Evolutionary conservation across 768 basidiomycete genomes (phyloP), one percentile per base, ranked within the genome.

Genomic region (Tephrocybe sp.): DNA sequence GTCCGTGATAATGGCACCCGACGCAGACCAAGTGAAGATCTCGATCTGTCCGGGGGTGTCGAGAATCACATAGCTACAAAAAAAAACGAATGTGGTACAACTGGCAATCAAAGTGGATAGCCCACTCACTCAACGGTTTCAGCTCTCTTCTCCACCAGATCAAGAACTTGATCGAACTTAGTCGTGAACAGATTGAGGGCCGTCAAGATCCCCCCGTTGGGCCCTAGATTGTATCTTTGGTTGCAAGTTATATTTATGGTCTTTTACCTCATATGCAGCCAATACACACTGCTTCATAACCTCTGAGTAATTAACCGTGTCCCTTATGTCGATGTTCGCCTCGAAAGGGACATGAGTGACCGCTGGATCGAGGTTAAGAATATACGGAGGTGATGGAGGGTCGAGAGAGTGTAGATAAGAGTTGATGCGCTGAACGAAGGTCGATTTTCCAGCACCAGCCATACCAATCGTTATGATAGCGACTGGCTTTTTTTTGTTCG

Each of bases 21-120:
- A 98, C 1, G 97, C 97, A 0, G 95, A 98, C 97, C 97, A 99
- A 42, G 97, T 99, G 65, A 99, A 99, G 57, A 98, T 99, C 70
- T 99, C 97, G 61, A 99, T 99, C 69, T 99, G 97, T 4, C 97
- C 97, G 5, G 97, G 97, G 0, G 97, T 99, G 61, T 99, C 97
- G 39, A 99, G 75, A 38, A 99, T 86, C 52, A 99, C 82, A 72
- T 98, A 88, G 60, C 96, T 98, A 61, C 4, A 44, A 21, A 34
- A 32, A 15, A 27, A 42, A 18, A 44, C 21, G 34, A 35, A 12
- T 21, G 19, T 37, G 35, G 22, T 18, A 49, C 24, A 36, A 27
- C 2, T 30, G n/a, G 19, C 30, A 24, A 12, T 28, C 11, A 22
- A 24, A 24, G 26, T 16, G 28, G n/a, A 51, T 12, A 25, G 37